Conservation (phyloP, 1,139 yeast genomes). For the Debaryomyces subglobosus region DNA sequence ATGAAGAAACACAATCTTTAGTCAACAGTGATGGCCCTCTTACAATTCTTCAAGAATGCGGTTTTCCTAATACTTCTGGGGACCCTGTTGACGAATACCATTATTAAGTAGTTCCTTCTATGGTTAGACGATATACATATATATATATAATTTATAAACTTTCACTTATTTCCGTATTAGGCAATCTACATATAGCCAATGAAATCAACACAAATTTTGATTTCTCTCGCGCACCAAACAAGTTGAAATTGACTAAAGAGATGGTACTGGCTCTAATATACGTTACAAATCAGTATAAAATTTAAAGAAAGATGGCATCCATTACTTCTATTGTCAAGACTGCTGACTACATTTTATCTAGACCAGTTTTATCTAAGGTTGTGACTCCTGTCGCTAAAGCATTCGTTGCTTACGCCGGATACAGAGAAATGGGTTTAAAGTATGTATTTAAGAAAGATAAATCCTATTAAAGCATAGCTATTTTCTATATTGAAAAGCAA, state of each 20-base stretch:
- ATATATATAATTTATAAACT: neutral
- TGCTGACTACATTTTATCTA: conserved; percentile 78
- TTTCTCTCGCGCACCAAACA: conserved; percentile 12
- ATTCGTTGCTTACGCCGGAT: conserved; percentile 77
- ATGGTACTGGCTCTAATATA: neutral
- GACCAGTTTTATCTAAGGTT: conserved; percentile 76
- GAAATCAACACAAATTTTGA: conserved; percentile 18
- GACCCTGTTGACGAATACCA: conserved; percentile 38
- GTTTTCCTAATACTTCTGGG: conserved; percentile 60
- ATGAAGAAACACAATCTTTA: conserved; percentile 50
- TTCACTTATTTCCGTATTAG: conserved; percentile 21
- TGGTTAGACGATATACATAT: neutral
- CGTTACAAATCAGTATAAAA: neutral
- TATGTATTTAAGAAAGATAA: conserved; percentile 26
- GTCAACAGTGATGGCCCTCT: conserved; percentile 48
- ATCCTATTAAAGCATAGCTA: neutral
- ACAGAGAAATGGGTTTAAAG: conserved; percentile 91
- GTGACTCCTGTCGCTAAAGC: conserved; percentile 79
- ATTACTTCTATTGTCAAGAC: conserved; percentile 81
- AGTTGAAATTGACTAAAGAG: neutral
- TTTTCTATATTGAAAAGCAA: neutral
- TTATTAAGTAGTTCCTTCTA: conserved; percentile 24
- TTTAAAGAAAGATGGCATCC: conserved; percentile 54
- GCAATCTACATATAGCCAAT: conserved; percentile 29
- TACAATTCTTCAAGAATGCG: conserved; percentile 57